Conservation (phyloP, 176 grass and related monocot species). For the Canna indica region DNA sequence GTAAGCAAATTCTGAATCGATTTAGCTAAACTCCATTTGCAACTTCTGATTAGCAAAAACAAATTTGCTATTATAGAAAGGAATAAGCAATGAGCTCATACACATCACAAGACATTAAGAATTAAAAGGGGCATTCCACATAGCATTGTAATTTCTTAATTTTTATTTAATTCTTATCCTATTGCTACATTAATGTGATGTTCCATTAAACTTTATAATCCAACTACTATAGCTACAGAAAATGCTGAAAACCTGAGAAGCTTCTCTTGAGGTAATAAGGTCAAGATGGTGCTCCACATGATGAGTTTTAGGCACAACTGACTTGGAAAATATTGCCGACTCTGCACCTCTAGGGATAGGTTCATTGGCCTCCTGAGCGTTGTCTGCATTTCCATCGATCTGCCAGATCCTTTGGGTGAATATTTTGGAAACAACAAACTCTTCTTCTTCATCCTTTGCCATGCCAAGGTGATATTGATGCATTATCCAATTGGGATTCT, state of each 20-base stretch:
- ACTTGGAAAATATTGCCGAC: slow-evolving; percentile 7
- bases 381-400: slow-evolving; percentile 2
- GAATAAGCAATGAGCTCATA: background rate
- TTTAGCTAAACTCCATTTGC: background rate
- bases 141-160: background rate
- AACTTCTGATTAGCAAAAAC: background rate
- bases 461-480: slow-evolving; percentile 48
- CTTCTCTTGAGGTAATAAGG: background rate
- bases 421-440: slow-evolving; percentile 66
- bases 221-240: too few relatives aligned
- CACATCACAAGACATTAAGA: background rate
- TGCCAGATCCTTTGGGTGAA: slow-evolving; percentile 22
- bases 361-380: background rate
- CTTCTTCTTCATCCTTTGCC: slow-evolving; percentile 28
- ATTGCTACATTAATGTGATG: background rate
- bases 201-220: background rate
- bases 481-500: slow-evolving; percentile 42
- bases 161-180: background rate
- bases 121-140: background rate
- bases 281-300: background rate
- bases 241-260: background rate
- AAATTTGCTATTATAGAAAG: background rate
- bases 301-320: background rate
- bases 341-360: slow-evolving; percentile 17
- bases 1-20: too few relatives aligned